Evolutionary conservation across 2,329 filamentous ascomycete genomes (phyloP).

Genomic region (Pestalotiopsis sp.): DNA sequence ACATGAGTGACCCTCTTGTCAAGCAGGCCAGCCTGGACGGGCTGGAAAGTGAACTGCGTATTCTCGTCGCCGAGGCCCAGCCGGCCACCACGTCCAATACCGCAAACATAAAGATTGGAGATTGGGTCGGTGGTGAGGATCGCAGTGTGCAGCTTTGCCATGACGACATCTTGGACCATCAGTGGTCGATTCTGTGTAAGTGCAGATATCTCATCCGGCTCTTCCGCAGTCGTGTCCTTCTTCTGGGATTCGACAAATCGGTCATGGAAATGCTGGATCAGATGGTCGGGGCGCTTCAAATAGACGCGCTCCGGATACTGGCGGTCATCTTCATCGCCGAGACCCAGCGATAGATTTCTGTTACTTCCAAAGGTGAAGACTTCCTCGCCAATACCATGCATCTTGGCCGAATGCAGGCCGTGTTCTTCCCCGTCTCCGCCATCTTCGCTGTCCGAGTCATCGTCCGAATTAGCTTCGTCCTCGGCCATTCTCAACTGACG

Average conservation of each 20-base stretch:
- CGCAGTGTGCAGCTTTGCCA: conserved; percentile 92
- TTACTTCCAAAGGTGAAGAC: conserved; percentile 95
- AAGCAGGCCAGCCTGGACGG: conserved; percentile 75
- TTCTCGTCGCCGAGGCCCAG: conserved; percentile 89
- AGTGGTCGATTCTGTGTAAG: conserved; percentile 74
- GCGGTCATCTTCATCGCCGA: conserved; percentile 94
- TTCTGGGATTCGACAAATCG: conserved; percentile 61
- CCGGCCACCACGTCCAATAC: conserved; percentile 87
- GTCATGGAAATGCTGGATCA: conserved; percentile 73
- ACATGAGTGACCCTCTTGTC: conserved; percentile 77
- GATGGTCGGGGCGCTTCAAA: conserved; percentile 75
- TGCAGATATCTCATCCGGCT: conserved; percentile 65
- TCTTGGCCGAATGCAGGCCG: conserved; percentile 25
- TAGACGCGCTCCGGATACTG: conserved; percentile 87
- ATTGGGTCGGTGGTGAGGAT: conserved; percentile 85
- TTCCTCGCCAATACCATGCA: conserved; percentile 69
- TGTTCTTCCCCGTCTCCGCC: conserved; percentile 35
- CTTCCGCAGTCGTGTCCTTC: conserved; percentile 29
- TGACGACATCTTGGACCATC: conserved; percentile 76
- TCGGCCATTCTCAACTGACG: conserved; percentile 59
- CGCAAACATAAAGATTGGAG: conserved; percentile 90
- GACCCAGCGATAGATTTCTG: conserved; percentile 88
- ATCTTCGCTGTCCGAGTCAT: conserved; percentile 59
- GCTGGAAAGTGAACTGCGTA: conserved; percentile 83
- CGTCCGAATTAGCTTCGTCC: conserved; percentile 42